Conservation (phyloP, 2,329 filamentous ascomycete species). For the Emmonsia crescens region DNA sequence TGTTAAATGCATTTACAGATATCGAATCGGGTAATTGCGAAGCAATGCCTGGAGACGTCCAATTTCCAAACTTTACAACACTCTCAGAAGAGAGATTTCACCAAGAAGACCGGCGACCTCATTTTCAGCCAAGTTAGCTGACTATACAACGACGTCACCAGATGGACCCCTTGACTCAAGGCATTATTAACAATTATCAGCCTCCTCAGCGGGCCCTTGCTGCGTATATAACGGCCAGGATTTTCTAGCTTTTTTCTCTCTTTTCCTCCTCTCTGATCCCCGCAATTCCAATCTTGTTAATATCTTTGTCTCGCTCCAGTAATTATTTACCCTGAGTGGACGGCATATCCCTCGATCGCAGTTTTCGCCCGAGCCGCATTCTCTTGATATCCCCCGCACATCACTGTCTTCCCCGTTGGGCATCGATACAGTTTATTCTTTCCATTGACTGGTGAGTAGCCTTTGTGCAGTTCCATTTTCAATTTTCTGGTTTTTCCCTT, state of each 20-base stretch:
- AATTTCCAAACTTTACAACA: not conserved
- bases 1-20: not conserved
- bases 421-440: not conserved
- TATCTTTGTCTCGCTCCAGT: not conserved
- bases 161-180: not conserved
- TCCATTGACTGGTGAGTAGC: conserved; percentile 1
- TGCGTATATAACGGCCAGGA: not conserved
- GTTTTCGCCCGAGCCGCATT: not conserved
- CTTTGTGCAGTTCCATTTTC: not conserved
- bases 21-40: not conserved
- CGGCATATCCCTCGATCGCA: not conserved
- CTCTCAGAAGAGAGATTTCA: too few relatives aligned
- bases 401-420: not conserved
- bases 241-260: not conserved
- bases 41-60: not conserved
- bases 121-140: not conserved
- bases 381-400: not conserved
- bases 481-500: not conserved
- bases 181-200: not conserved
- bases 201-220: not conserved
- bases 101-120: not conserved
- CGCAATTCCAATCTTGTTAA: not conserved
- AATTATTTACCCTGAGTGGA: not conserved
- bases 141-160: not conserved
- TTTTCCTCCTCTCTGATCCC: not conserved